Evolutionary conservation across 73 alveolate species (phyloP), one percentile per base, ranked within the genome.

Genomic region (Paramecium tetraurelia): DNA sequence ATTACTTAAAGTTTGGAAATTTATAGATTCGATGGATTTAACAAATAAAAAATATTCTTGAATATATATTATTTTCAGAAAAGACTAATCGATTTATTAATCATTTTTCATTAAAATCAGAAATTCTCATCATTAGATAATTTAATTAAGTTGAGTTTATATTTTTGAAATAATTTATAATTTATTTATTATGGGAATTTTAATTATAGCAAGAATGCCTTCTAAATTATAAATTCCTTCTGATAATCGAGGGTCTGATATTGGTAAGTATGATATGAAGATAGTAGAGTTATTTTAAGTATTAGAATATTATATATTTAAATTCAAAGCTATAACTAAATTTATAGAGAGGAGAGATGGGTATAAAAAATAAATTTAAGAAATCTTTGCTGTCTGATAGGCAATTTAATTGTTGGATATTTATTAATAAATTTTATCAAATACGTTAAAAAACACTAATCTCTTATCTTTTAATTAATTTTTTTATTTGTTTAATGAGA

Each of bases 401-500:
- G 12, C 3, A 53, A 53, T n/a, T 53, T 53, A 53, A 53, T 53
- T 4, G 84, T 63, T 33, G 24, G 46, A 63, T 33, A 63, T 63
- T 63, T 63, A 63, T 63, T 63, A 63, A 63, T 63, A 63, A 63
- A 63, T 27, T 63, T 63, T 63, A 27, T 14, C 29, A 18, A 63
- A 63, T 63, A 27, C 84, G 84, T 63, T 63, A 63, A 63, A 63
- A 63, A 63, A 63, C 84, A 63, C 84, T 63, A 63, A 40, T 63
- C 46, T 63, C 84, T 63, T 31, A 31, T 33, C 46, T 63, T 63
- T 63, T 31, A 63, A 31, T 63, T 31, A 63, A 31, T 63, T 63
- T 53, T 63, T 63, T 63, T 63, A 63, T 63, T 63, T 63, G 84
- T 63, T 63, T 63, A 63, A 63, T 63, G 84, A 63, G 84, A 63